Conservation (phyloP, 2,329 filamentous ascomycete species). For the Botrytis fragariae region DNA sequence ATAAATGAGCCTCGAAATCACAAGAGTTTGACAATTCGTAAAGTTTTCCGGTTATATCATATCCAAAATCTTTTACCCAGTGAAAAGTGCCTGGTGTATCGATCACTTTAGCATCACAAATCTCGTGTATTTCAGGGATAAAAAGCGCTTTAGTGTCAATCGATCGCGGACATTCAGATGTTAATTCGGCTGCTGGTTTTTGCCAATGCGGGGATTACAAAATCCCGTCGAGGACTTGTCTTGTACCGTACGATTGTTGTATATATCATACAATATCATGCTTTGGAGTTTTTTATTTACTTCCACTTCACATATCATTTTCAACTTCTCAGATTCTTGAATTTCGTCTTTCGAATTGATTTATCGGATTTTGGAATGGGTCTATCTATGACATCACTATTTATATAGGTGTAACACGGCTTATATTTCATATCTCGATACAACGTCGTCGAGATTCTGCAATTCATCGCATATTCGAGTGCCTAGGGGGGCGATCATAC, state of each 20-base stretch:
- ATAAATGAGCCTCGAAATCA: not conserved
- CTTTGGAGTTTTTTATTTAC: not conserved
- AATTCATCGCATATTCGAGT: not conserved
- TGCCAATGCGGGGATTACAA: not conserved
- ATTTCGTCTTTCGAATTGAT: not conserved
- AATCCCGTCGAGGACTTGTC: not conserved
- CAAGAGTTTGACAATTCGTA: not conserved
- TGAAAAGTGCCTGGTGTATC: no score
- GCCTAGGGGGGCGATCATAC: no score
- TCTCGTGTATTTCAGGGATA: no score
- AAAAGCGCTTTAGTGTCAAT: not conserved
- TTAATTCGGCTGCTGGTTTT: no score
- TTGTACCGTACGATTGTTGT: not conserved
- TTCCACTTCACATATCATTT: not conserved
- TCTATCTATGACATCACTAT: not conserved
- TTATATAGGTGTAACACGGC: not conserved
- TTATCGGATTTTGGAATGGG: not conserved
- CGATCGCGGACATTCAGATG: no score
- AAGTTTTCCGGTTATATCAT: not conserved
- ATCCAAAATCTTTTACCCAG: no score
- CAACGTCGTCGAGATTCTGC: no score
- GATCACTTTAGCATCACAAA: accelerated
- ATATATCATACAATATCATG: not conserved
- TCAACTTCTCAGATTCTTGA: not conserved
- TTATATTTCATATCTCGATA: not conserved